Evolutionary conservation across 768 basidiomycete genomes (phyloP).

Genomic region (Boletus tomentosulus): DNA sequence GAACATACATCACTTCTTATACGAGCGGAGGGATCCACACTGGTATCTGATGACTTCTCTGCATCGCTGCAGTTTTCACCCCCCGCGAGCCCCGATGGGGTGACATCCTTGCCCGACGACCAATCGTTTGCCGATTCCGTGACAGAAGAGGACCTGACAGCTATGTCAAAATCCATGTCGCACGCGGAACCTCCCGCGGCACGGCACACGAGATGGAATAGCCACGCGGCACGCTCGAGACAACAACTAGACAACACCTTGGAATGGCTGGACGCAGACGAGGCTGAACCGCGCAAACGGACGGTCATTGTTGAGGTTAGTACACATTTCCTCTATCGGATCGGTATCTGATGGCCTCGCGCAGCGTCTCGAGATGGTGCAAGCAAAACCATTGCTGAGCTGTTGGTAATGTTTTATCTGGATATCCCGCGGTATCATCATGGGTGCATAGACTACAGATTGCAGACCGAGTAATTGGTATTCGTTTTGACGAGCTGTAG

Average conservation of each 20-base stretch:
- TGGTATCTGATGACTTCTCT: constrained; percentile 12
- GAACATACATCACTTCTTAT: constrained; percentile 18
- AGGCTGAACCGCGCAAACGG: constrained; percentile 43
- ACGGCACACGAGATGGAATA: constrained; percentile 34
- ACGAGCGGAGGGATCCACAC: constrained; percentile 27
- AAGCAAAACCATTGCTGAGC: constrained; percentile 63
- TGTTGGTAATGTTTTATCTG: constrained; percentile 51
- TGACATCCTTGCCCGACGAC: constrained; percentile 55
- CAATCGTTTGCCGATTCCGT: constrained; percentile 51
- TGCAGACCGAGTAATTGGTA: background rate
- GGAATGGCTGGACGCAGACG: constrained; percentile 44
- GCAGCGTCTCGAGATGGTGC: constrained; percentile 72
- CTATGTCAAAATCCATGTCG: constrained; percentile 74
- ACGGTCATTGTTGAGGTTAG: constrained; percentile 72
- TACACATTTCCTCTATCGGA: background rate
- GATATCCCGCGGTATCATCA: background rate
- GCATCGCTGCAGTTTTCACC: constrained; percentile 49
- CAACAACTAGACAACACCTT: constrained; percentile 33
- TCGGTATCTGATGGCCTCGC: background rate
- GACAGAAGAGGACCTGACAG: constrained; percentile 66
- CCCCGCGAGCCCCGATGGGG: constrained; percentile 48
- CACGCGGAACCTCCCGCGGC: constrained; percentile 54
- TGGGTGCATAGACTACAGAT: constrained; percentile 7
- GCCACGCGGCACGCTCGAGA: constrained; percentile 24
- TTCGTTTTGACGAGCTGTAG: background rate